phyloP scores from a whole-genome alignment of 352 stramenopile genomes.

The Pythium pyrilobum region DNA sequence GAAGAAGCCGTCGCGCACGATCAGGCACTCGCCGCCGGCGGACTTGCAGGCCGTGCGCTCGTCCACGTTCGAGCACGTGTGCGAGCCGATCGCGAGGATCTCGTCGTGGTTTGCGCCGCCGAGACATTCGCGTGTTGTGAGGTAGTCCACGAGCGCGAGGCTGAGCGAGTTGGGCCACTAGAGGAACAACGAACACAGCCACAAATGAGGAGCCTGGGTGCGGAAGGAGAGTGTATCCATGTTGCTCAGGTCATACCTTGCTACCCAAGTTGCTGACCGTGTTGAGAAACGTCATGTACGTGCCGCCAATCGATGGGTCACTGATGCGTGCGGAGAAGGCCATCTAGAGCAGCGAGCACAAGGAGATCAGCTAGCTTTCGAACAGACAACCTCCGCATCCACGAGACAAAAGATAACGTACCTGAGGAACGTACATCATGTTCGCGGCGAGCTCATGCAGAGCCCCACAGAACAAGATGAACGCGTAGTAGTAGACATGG shows the following conservation, averaged over 20 bases:
- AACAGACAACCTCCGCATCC: not conserved
- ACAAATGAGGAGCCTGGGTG: not conserved
- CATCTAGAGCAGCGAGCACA: conserved; percentile 83
- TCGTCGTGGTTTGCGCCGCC: conserved; percentile 63
- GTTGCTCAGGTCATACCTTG: conserved; percentile 48
- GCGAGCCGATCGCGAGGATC: conserved; percentile 65
- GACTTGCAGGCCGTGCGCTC: conserved; percentile 51
- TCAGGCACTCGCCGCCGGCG: conserved; percentile 62
- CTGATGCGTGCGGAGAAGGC: conserved; percentile 97
- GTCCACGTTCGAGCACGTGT: conserved; percentile 72
- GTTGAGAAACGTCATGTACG: conserved; percentile 99
- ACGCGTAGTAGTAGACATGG: conserved; percentile 74
- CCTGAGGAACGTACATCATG: conserved; percentile 89
- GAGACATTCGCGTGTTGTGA: conserved; percentile 77
- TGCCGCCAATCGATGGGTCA: conserved; percentile 97
- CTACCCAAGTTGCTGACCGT: conserved; percentile 97
- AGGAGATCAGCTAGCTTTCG: not conserved
- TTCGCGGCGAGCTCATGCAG: conserved; percentile 84
- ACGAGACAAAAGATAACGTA: conserved; percentile 13
- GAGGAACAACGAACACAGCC: not conserved
- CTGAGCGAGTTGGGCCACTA: conserved; percentile 86
- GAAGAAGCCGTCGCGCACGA: conserved; percentile 79
- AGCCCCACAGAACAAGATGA: conserved; percentile 63
- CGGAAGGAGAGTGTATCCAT: not conserved
- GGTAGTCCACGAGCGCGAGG: conserved; percentile 72